A percentile compares a stretch with the other conserved stretches of the same genome.
phyloP scores from a whole-genome alignment of 208 protist species.

The Tritrichomonas foetus region DNA sequence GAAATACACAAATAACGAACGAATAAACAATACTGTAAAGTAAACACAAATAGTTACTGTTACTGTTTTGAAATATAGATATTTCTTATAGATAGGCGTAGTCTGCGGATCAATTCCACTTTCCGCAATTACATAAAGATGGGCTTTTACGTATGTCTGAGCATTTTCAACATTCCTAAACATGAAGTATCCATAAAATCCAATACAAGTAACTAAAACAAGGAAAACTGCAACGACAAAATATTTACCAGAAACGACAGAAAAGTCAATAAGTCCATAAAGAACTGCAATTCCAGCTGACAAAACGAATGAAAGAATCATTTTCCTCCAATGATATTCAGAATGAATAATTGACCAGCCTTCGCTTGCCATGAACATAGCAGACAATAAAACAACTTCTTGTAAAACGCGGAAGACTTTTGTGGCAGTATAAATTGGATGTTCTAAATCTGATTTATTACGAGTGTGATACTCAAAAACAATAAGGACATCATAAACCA shows the following conservation, averaged over 20 bases:
- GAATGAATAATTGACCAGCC: too few species aligned
- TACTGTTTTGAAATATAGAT: too few species aligned
- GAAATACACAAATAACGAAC: too few species aligned
- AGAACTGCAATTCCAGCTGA: background rate
- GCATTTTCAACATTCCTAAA: background rate
- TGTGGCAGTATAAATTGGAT: background rate
- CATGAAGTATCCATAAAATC: background rate
- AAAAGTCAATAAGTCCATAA: background rate
- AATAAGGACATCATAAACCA: background rate
- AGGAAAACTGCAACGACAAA: background rate
- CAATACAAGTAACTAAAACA: background rate
- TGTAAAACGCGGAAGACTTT: background rate
- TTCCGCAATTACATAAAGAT: background rate
- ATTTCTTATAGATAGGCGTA: background rate
- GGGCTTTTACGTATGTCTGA: background rate
- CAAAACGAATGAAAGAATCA: background rate
- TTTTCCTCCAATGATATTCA: background rate
- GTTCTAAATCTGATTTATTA: background rate
- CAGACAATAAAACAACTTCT: background rate
- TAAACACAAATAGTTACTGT: too few species aligned
- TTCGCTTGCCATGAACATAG: background rate
- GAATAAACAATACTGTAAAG: too few species aligned
- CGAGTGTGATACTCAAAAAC: background rate
- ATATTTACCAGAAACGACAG: background rate
- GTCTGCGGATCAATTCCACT: background rate